Conservation (phyloP, 345 rosid genomes). For the Clarkia xantiana region DNA sequence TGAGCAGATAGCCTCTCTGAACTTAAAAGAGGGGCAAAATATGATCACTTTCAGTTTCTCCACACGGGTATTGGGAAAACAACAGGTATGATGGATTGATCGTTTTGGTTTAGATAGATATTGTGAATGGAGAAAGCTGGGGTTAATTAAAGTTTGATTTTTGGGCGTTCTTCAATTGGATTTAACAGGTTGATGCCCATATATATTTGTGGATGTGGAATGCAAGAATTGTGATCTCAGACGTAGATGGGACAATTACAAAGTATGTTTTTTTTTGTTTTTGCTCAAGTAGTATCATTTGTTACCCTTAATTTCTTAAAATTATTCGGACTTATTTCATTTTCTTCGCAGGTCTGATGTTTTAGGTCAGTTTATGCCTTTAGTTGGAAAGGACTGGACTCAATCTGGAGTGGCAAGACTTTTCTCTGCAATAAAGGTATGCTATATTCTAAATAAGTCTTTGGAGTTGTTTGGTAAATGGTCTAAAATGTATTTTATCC, state of each 20-base stretch:
- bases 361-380: conserved; percentile 92
- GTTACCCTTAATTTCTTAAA: neutral
- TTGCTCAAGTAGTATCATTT: neutral
- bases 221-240: conserved; percentile 78
- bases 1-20: conserved; percentile 80
- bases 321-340: neutral
- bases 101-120: neutral
- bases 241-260: conserved; percentile 95
- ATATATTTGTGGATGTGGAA: conserved; percentile 93
- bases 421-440: conserved; percentile 82
- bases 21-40: conserved; percentile 87
- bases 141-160: neutral
- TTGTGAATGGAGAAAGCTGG: no score
- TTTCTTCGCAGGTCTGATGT: conserved; percentile 59
- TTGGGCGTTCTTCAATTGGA: conserved; percentile 6
- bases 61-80: conserved; percentile 76
- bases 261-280: conserved; percentile 44
- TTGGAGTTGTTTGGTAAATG: no score
- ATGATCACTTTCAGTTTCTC: conserved; percentile 72
- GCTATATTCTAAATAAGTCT: neutral
- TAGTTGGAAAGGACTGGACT: conserved; percentile 95
- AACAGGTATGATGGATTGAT: conserved; percentile 47
- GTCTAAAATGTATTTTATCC: no score
- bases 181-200: conserved; percentile 73
- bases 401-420: conserved; percentile 92